A percentile compares a stretch with the other conserved stretches of the same genome.
phyloP scores from a whole-genome alignment of 768 basidiomycete species.

The Zangia roseola region DNA sequence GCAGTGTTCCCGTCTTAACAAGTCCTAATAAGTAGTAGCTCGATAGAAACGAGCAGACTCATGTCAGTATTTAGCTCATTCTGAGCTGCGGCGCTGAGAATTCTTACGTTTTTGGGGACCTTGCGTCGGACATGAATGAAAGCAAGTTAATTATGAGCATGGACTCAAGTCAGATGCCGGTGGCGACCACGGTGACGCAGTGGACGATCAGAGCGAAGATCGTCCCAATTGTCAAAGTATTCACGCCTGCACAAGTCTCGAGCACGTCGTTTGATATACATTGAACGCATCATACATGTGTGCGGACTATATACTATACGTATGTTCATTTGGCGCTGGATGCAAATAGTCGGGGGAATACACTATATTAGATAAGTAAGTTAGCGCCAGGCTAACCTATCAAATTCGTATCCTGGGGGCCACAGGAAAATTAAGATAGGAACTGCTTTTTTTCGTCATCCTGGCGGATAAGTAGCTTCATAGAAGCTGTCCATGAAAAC shows the following conservation, averaged over 20 bases:
- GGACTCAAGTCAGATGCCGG: constrained; percentile 1
- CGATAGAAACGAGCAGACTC: too few species aligned
- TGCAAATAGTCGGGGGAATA: constrained; percentile 19
- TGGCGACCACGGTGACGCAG: constrained; percentile 13
- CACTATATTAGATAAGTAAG: constrained; percentile 22
- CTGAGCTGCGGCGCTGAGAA: not conserved
- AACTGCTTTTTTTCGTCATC: constrained; percentile 10
- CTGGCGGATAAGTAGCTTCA: not conserved
- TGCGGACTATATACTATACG: constrained; percentile 6
- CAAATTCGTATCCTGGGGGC: constrained; percentile 7
- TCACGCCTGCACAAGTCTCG: not conserved
- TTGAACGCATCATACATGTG: not conserved
- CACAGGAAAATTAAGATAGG: constrained; percentile 12
- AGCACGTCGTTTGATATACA: not conserved
- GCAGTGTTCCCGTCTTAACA: not conserved
- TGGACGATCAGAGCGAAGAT: constrained; percentile 16
- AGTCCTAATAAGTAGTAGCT: too few species aligned
- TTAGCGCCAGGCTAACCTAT: constrained; percentile 20
- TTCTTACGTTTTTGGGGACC: constrained; percentile 11
- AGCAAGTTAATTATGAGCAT: constrained; percentile 5
- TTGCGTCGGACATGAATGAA: constrained; percentile 24
- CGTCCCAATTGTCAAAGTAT: constrained; percentile 4
- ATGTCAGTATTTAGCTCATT: not conserved
- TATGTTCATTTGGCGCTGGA: constrained; percentile 21
- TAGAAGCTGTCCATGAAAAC: constrained; percentile 5